Evolutionary conservation across 305 asterid genomes (phyloP).

Genomic region (Lippia alba): DNA sequence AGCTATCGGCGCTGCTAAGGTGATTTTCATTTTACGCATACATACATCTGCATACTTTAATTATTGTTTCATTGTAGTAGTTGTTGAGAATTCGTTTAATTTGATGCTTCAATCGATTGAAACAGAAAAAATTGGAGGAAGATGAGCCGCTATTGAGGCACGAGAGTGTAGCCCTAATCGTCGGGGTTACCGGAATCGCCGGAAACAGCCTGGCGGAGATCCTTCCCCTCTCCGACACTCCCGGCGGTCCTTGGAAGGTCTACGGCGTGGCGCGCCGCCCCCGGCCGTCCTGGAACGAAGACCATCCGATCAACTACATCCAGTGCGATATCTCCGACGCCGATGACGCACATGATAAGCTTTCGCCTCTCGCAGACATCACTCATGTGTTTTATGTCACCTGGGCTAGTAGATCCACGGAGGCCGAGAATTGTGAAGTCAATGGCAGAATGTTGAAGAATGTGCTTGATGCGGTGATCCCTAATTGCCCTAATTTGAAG

Average conservation of each 20-base stretch:
- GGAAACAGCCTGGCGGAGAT: slow-evolving; percentile 72
- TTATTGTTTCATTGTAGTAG: background rate
- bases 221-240: slow-evolving; percentile 66
- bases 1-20: slow-evolving; percentile 90
- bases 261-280: slow-evolving; percentile 71
- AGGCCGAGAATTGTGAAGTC: slow-evolving; percentile 51
- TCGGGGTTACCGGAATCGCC: slow-evolving; percentile 67
- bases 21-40: background rate
- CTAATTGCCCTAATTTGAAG: slow-evolving; percentile 58
- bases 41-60: background rate
- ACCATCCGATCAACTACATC: slow-evolving; percentile 56
- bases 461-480: slow-evolving; percentile 49
- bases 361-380: slow-evolving; percentile 50
- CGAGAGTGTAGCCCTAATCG: slow-evolving; percentile 56
- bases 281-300: slow-evolving; percentile 59
- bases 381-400: slow-evolving; percentile 58
- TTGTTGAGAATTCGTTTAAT: background rate
- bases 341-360: slow-evolving; percentile 45
- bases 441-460: slow-evolving; percentile 56
- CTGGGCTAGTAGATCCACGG: slow-evolving; percentile 52
- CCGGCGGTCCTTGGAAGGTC: slow-evolving; percentile 77
- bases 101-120: slow-evolving; percentile 10
- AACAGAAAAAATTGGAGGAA: slow-evolving; percentile 50
- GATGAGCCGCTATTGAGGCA: slow-evolving; percentile 49
- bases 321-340: slow-evolving; percentile 53